A percentile compares a stretch with the other conserved stretches of the same genome.
Conservation (phyloP, 768 basidiomycete species). For the Termitomyces sp. region DNA sequence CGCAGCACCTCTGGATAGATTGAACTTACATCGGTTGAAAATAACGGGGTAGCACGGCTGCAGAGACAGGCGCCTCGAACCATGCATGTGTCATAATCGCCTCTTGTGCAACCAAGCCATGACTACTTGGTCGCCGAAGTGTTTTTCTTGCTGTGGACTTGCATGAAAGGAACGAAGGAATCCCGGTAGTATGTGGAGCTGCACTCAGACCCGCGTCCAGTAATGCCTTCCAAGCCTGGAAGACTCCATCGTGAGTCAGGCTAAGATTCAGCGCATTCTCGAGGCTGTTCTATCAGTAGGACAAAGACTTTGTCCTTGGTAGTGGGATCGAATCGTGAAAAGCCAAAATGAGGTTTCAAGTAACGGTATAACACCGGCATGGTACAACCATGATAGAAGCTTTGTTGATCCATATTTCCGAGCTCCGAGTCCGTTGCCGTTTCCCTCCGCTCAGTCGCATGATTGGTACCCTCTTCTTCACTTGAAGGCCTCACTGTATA, state of each 20-base stretch:
- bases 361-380: no score
- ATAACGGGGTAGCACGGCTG: no score
- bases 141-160: neutral
- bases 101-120: neutral
- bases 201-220: no score
- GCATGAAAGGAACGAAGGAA: neutral
- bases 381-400: neutral
- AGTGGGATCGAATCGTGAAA: neutral
- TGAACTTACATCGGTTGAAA: neutral
- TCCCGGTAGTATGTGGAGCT: neutral
- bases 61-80: neutral
- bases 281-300: neutral
- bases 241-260: no score
- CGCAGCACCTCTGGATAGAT: neutral
- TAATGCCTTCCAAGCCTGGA: no score
- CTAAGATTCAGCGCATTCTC: no score
- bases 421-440: neutral
- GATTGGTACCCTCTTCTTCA: neutral
- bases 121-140: neutral
- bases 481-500: neutral
- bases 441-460: neutral
- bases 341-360: no score
- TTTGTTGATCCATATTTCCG: neutral
- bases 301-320: neutral
- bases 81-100: neutral